Evolutionary conservation across 2,329 filamentous ascomycete genomes (phyloP).

Genomic region (Zymoseptoria ardabiliae): DNA sequence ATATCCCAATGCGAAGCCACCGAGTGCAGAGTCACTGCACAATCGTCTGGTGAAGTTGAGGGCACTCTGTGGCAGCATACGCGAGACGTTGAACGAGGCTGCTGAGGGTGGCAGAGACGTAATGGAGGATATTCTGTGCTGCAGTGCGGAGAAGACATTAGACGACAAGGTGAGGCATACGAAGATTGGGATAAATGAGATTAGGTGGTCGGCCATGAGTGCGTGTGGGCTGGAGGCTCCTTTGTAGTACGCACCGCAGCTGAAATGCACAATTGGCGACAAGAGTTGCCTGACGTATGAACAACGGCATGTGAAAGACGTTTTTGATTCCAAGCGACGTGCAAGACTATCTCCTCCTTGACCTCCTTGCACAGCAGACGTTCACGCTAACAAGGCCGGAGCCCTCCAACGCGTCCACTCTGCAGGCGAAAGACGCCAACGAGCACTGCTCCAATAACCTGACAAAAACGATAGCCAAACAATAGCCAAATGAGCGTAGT

Average conservation of each 20-base stretch:
- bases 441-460: background rate
- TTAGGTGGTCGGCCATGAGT: constrained; percentile 57
- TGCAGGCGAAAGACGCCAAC: background rate
- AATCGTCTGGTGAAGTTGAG: constrained; percentile 31
- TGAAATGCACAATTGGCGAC: background rate
- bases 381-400: background rate
- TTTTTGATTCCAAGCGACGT: constrained; percentile 16
- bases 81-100: constrained; percentile 37
- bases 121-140: constrained; percentile 54
- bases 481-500: background rate
- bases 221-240: constrained; percentile 50
- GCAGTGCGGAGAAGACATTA: constrained; percentile 46
- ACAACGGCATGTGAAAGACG: background rate
- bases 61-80: constrained; percentile 33
- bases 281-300: background rate
- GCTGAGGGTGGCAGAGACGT: constrained; percentile 33
- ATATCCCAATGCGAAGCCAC: constrained; percentile 22
- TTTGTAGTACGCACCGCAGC: background rate
- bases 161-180: constrained; percentile 44
- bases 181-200: constrained; percentile 52
- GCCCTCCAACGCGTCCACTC: background rate
- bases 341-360: constrained; percentile 3
- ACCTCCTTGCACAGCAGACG: background rate
- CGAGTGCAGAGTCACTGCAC: constrained; percentile 19
- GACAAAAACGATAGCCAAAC: background rate